These are phyloP conservation scores for Copromyces sp. DNA, from an alignment of 495 filamentous ascomycete species.

Conservation along the genomic window DNA sequence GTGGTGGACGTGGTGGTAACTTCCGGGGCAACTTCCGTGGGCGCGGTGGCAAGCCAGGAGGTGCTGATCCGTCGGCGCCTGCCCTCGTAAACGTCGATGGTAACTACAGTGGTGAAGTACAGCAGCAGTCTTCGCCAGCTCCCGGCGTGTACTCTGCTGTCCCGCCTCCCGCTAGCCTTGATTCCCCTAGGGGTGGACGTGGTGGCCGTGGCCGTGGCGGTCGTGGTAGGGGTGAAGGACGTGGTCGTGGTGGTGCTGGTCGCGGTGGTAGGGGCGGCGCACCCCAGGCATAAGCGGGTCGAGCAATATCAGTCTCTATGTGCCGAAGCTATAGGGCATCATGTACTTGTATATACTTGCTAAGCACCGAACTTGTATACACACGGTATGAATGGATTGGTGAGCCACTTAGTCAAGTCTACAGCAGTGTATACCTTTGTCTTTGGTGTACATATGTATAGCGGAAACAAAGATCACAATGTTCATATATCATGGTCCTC, in stretches of 20 bases:
- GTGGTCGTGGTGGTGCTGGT: conserved; percentile 15
- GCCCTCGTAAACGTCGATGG: conserved; percentile 15
- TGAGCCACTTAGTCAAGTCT: background rate
- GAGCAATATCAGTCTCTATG: background rate
- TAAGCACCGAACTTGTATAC: background rate
- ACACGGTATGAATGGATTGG: background rate
- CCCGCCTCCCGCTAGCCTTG: conserved; percentile 65
- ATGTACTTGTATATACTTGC: background rate
- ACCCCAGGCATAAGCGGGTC: background rate
- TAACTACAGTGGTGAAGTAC: background rate
- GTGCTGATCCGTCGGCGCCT: conserved; percentile 15
- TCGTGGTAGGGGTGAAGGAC: conserved; percentile 19
- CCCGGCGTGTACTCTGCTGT: conserved; percentile 53
- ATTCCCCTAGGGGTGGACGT: conserved; percentile 45
- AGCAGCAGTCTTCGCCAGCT: conserved; percentile 7
- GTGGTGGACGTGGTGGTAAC: conserved; percentile 28
- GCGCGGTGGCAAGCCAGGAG: conserved; percentile 24
- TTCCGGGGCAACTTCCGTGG: conserved; percentile 17
- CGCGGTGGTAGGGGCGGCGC: conserved; percentile 5
- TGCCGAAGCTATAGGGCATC: background rate
- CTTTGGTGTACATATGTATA: background rate
- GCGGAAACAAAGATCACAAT: background rate
- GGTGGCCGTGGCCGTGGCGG: conserved; percentile 33
- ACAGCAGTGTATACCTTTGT: background rate
- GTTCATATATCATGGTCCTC: background rate